phyloP scores from a whole-genome alignment of 805 yeast genomes.

The Schizosaccharomyces octosporus region DNA sequence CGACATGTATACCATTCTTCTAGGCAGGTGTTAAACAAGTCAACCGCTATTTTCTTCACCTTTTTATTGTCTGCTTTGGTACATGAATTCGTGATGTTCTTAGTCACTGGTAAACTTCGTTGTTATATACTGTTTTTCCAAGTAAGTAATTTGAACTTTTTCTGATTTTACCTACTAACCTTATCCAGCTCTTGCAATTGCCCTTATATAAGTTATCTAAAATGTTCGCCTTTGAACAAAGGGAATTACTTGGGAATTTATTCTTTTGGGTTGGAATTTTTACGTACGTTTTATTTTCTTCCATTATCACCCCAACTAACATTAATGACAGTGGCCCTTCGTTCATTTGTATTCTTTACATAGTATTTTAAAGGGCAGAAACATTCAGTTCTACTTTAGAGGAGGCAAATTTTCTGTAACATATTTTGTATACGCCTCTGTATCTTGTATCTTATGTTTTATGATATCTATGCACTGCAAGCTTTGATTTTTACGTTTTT shows the following conservation, averaged over 20 bases:
- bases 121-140: constrained; percentile 56
- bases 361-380: background rate
- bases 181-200: constrained; percentile 46
- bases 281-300: constrained; percentile 5
- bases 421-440: too few relatives aligned
- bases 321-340: background rate
- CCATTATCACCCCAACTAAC: background rate
- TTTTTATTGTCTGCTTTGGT: constrained; percentile 57
- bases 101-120: constrained; percentile 52
- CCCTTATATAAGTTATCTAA: constrained; percentile 48
- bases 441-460: too few relatives aligned
- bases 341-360: background rate
- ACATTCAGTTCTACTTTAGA: too few relatives aligned
- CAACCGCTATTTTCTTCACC: constrained; percentile 39
- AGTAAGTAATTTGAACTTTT: background rate
- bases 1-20: constrained; percentile 89
- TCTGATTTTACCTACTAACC: background rate
- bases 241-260: constrained; percentile 44
- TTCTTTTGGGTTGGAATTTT: constrained; percentile 83
- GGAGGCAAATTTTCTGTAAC: too few relatives aligned
- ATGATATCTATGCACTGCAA: too few relatives aligned
- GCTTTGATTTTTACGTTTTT: too few relatives aligned
- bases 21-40: constrained; percentile 38
- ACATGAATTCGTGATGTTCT: constrained; percentile 84
- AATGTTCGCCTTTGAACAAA: constrained; percentile 29